Conservation (phyloP, 768 basidiomycete species). For the Panellus pusillus region DNA sequence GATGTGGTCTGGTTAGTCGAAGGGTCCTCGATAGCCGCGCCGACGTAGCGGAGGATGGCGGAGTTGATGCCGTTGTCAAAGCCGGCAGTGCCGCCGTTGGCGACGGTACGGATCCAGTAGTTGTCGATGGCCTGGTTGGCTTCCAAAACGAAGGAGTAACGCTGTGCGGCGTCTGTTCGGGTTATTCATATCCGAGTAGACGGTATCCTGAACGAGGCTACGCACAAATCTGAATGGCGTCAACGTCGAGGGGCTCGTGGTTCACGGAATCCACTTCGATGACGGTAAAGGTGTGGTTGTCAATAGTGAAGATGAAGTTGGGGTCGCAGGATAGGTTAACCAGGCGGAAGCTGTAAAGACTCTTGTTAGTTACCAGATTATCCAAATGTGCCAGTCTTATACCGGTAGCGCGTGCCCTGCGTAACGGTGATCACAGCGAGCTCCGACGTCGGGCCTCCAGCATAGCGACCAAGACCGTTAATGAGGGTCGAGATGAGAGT, state of each 20-base stretch:
- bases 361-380: not conserved
- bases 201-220: too few species aligned
- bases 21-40: conserved; percentile 33
- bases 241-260: conserved; percentile 26
- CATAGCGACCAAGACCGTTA: not conserved
- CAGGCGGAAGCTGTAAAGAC: conserved; percentile 7
- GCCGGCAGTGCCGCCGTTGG: conserved; percentile 21
- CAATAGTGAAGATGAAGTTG: conserved; percentile 23
- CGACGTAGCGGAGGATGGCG: conserved; percentile 40
- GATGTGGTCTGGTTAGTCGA: conserved; percentile 13
- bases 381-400: conserved; percentile 34
- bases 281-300: conserved; percentile 30
- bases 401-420: conserved; percentile 28
- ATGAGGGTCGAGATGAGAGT: conserved; percentile 22
- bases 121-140: conserved; percentile 43
- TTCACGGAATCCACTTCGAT: conserved; percentile 38
- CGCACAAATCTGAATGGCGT: conserved; percentile 16
- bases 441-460: conserved; percentile 22
- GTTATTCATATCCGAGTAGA: not conserved
- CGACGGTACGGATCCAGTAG: conserved; percentile 41
- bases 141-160: conserved; percentile 38
- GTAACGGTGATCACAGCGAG: conserved; percentile 36
- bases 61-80: conserved; percentile 35
- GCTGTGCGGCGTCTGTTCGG: conserved; percentile 27
- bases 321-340: conserved; percentile 10